A percentile compares a stretch with the other conserved stretches of the same genome.
These are phyloP conservation scores for Aspergillus incahuasiensis DNA, from an alignment of 495 filamentous ascomycete species.

Conservation along the genomic window DNA sequence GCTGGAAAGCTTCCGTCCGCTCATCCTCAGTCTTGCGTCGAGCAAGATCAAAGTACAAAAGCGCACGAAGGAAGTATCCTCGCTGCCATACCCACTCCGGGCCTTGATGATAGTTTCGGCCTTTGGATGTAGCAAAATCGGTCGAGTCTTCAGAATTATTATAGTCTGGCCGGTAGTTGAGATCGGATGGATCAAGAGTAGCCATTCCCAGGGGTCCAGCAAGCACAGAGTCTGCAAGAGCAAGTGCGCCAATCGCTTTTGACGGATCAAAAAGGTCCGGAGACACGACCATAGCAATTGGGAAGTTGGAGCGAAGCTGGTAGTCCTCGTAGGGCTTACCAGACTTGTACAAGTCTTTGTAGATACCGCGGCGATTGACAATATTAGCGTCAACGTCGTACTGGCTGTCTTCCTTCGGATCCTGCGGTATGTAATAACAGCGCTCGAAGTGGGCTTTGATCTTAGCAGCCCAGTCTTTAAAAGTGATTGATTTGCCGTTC, in stretches of 20 bases:
- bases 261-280: slow-evolving; percentile 76
- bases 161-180: slow-evolving; percentile 92
- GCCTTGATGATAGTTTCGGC: slow-evolving; percentile 95
- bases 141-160: slow-evolving; percentile 87
- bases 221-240: slow-evolving; percentile 70
- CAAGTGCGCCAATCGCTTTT: slow-evolving; percentile 73
- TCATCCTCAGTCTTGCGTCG: slow-evolving; percentile 58
- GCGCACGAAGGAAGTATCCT: slow-evolving; percentile 86
- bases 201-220: slow-evolving; percentile 91
- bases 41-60: slow-evolving; percentile 84
- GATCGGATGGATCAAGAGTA: slow-evolving; percentile 85
- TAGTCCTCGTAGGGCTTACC: slow-evolving; percentile 98
- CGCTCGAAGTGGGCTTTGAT: slow-evolving; percentile 86
- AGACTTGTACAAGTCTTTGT: slow-evolving; percentile 91
- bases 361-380: slow-evolving; percentile 88
- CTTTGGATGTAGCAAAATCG: slow-evolving; percentile 87
- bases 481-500: slow-evolving; percentile 56
- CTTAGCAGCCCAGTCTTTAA: slow-evolving; percentile 72
- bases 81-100: slow-evolving; percentile 99
- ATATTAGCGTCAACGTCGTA: slow-evolving; percentile 77
- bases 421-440: slow-evolving; percentile 77
- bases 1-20: slow-evolving; percentile 84
- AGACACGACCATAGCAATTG: slow-evolving; percentile 92
- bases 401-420: slow-evolving; percentile 59
- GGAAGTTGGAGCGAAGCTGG: slow-evolving; percentile 89